Percentiles rank a stretch among this genome's conserved stretches.
Conservation (phyloP, 495 filamentous ascomycete species). For the Neurospora pannonica region DNA sequence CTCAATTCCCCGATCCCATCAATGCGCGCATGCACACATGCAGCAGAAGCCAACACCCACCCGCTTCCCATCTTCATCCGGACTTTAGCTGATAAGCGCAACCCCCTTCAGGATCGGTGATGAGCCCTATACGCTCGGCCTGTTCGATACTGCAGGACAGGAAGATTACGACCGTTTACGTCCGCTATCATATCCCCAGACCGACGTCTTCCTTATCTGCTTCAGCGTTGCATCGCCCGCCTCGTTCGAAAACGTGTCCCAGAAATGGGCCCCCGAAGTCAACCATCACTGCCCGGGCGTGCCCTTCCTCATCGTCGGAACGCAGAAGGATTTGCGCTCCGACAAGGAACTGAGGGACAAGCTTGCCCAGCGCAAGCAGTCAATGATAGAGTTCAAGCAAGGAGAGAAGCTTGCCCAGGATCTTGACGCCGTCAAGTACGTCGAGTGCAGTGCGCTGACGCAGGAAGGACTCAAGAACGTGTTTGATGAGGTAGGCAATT, state of each 20-base stretch:
- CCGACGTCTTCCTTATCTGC: slow-evolving; percentile 97
- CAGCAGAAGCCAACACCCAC: background rate
- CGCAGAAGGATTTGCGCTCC: slow-evolving; percentile 91
- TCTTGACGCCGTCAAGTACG: slow-evolving; percentile 91
- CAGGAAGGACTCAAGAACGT: slow-evolving; percentile 99
- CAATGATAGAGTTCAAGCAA: slow-evolving; percentile 50
- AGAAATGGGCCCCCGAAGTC: slow-evolving; percentile 99
- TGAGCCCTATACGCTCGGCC: slow-evolving; percentile 92
- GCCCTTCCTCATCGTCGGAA: slow-evolving; percentile 95
- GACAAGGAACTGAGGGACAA: slow-evolving; percentile 85
- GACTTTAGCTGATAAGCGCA: background rate
- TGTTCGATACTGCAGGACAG: slow-evolving; percentile 98
- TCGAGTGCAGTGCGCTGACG: slow-evolving; percentile 94
- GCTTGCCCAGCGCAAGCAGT: slow-evolving; percentile 65
- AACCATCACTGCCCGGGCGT: slow-evolving; percentile 98
- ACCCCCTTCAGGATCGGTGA: slow-evolving; percentile 75
- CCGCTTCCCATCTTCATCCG: background rate
- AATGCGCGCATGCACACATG: background rate
- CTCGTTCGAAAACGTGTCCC: slow-evolving; percentile 96
- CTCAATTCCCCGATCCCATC: background rate
- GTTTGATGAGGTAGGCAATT: slow-evolving; percentile 81
- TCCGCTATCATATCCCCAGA: slow-evolving; percentile 94
- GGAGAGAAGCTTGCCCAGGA: slow-evolving; percentile 96
- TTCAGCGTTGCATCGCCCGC: slow-evolving; percentile 98
- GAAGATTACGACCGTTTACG: slow-evolving; percentile 98